Percentiles rank a stretch among this genome's conserved stretches.
Conservation (phyloP, 805 yeast genomes). For the Yamadazyma olivae region DNA sequence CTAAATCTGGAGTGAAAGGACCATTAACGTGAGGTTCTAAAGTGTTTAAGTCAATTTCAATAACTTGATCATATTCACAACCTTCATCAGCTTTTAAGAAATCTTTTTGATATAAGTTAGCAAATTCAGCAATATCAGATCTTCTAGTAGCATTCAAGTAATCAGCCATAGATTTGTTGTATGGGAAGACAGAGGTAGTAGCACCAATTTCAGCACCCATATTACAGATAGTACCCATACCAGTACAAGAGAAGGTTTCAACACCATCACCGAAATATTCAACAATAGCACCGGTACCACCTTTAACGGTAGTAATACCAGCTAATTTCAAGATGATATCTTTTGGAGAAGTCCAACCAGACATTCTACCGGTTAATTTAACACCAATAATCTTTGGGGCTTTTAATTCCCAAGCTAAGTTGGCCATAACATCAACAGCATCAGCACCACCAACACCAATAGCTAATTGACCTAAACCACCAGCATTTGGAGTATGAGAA, state of each 20-base stretch:
- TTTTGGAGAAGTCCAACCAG: conserved; percentile 97
- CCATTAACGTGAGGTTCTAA: conserved; percentile 97
- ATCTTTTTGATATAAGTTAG: conserved; percentile 60
- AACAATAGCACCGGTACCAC: conserved; percentile 96
- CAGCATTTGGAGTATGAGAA: conserved; percentile 97
- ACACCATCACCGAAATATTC: conserved; percentile 98
- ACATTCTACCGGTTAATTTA: conserved; percentile 85
- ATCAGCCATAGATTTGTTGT: conserved; percentile 83
- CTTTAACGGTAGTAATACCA: conserved; percentile 92
- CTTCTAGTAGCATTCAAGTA: conserved; percentile 87
- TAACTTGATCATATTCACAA: conserved; percentile 88
- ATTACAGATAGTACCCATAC: conserved; percentile 99
- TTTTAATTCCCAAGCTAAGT: conserved; percentile 94
- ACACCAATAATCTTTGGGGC: conserved; percentile 96
- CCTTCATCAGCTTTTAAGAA: conserved; percentile 85
- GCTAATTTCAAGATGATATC: conserved; percentile 92
- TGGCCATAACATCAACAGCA: conserved; percentile 95
- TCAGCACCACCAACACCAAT: conserved; percentile 99
- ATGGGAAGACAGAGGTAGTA: conserved; percentile 96
- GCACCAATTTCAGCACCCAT: conserved; percentile 99
- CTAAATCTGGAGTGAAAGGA: conserved; percentile 97
- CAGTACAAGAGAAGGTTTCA: conserved; percentile 88
- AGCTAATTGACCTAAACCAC: conserved; percentile 97
- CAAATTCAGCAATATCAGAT: conserved; percentile 79
- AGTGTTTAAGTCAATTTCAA: conserved; percentile 84